A percentile compares a stretch with the other conserved stretches of the same genome.
Conservation (phyloP, 345 rosid species). For the Chamaenerion angustifolium region DNA sequence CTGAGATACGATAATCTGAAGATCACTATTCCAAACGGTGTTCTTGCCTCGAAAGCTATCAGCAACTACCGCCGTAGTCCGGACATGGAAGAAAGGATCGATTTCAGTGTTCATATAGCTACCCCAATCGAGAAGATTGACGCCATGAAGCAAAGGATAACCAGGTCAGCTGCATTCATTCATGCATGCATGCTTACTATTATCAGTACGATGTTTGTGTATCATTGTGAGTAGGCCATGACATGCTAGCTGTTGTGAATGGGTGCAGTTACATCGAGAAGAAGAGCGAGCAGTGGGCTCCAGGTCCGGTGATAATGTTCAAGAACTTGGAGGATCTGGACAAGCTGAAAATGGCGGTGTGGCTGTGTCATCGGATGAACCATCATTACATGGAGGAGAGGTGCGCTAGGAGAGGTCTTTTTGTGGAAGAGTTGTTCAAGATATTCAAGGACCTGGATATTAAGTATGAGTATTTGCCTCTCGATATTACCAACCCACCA, state of each 20-base stretch:
- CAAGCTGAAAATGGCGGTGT: conserved; percentile 47
- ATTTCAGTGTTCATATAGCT: conserved; percentile 24
- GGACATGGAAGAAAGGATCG: conserved; percentile 31
- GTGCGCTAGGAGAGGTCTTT: conserved; percentile 36
- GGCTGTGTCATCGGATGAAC: conserved; percentile 71
- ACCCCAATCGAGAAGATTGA: conserved; percentile 31
- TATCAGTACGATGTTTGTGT: too few relatives aligned
- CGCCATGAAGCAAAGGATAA: conserved; percentile 17
- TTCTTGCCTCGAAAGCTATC: conserved; percentile 27
- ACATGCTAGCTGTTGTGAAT: too few relatives aligned
- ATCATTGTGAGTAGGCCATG: too few relatives aligned
- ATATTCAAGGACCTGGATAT: conserved; percentile 61
- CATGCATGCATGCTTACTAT: too few relatives aligned
- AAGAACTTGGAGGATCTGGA: conserved; percentile 52
- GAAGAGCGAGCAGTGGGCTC: conserved; percentile 74
- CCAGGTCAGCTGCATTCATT: conserved; percentile 5
- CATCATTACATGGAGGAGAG: conserved; percentile 72
- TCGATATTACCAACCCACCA: conserved; percentile 22
- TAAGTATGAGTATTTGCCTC: conserved; percentile 48
- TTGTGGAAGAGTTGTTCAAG: conserved; percentile 67
- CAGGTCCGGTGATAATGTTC: conserved; percentile 39
- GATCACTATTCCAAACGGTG: conserved; percentile 20
- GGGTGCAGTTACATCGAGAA: conserved; percentile 38
- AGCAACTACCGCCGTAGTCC: conserved; percentile 31
- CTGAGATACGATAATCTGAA: conserved; percentile 24